Conservation (phyloP, 345 rosid species). For the Dipteronia dyeriana region DNA sequence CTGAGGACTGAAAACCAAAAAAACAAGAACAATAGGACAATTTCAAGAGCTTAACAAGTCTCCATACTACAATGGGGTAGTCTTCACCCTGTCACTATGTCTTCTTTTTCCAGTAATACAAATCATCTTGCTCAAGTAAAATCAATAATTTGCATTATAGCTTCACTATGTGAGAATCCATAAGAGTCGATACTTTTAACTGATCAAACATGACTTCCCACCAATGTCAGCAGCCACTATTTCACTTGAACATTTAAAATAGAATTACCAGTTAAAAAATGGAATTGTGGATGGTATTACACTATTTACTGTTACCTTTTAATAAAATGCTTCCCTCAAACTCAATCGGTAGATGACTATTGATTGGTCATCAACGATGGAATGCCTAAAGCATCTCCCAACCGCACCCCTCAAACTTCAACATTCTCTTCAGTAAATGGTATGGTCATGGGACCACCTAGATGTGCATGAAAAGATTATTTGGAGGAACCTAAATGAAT, state of each 20-base stretch:
- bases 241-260: neutral
- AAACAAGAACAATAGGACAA: slow-evolving; percentile 7
- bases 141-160: neutral
- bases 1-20: neutral
- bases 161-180: neutral
- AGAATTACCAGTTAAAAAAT: neutral
- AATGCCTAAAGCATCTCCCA: too few species aligned
- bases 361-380: too few species aligned
- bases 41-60: neutral
- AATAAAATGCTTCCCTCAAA: slow-evolving; percentile 1
- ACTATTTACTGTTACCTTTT: neutral
- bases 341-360: neutral
- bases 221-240: neutral
- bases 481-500: neutral
- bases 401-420: neutral
- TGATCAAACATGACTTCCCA: neutral
- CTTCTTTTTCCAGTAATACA: neutral
- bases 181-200: neutral
- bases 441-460: neutral
- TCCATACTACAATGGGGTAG: neutral
- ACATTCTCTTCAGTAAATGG: neutral
- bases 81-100: neutral
- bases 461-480: neutral
- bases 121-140: neutral
- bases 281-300: too few species aligned